Evolutionary conservation across 1,284 basidiomycete species (phyloP).

Genomic region (Mycosarcoma maydis): DNA sequence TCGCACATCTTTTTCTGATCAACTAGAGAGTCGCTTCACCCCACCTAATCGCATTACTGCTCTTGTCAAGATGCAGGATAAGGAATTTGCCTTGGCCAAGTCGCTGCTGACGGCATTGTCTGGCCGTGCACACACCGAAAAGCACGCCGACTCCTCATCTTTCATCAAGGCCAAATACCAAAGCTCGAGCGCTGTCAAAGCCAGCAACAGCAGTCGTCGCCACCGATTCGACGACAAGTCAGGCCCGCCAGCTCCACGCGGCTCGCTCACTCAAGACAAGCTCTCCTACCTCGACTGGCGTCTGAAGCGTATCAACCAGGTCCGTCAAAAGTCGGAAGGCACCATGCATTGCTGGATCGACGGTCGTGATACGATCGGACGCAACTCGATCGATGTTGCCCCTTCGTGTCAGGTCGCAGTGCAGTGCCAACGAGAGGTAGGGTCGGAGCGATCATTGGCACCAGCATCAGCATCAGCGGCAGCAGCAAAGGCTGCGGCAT

Average conservation of each 20-base stretch:
- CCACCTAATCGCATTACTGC: too few species aligned
- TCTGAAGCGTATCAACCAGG: conserved; percentile 38
- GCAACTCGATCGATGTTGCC: conserved; percentile 25
- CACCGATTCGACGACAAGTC: conserved; percentile 43
- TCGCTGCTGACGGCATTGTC: conserved; percentile 27
- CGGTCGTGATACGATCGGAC: conserved; percentile 42
- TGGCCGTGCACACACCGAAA: conserved; percentile 11
- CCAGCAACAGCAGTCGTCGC: conserved; percentile 9
- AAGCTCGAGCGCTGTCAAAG: neutral
- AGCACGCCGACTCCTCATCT: neutral
- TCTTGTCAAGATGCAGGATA: conserved; percentile 22
- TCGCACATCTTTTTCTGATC: too few species aligned
- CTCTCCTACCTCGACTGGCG: conserved; percentile 52
- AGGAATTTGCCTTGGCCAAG: conserved; percentile 32
- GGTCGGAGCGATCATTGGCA: conserved; percentile 4
- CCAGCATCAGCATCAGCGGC: neutral
- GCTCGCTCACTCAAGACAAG: conserved; percentile 44
- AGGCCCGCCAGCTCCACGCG: conserved; percentile 37
- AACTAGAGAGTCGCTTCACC: too few species aligned
- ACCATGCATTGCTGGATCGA: conserved; percentile 31
- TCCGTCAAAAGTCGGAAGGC: conserved; percentile 28
- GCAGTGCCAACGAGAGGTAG: neutral
- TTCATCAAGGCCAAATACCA: conserved; percentile 5
- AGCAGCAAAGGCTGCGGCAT: conserved; percentile 2
- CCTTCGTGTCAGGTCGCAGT: neutral